A percentile compares a stretch with the other conserved stretches of the same genome.
Evolutionary conservation across 768 basidiomycete species (phyloP).

Genomic region (Kwoniella sp.): DNA sequence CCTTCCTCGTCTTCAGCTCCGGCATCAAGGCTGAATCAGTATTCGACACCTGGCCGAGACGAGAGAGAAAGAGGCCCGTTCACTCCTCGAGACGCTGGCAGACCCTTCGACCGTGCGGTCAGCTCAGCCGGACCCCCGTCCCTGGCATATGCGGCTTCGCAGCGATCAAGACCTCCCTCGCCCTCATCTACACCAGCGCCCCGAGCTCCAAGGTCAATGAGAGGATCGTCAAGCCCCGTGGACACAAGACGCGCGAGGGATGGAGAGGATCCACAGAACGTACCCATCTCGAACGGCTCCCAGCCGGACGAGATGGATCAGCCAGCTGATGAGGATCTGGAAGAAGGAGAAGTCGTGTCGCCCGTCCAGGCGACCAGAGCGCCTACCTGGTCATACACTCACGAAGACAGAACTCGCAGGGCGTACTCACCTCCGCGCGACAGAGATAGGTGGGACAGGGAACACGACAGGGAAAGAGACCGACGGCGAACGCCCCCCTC

Average conservation of each 20-base stretch:
- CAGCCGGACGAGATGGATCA: slow-evolving; percentile 16
- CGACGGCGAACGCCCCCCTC: slow-evolving; percentile 6
- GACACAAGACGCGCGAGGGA: slow-evolving; percentile 8
- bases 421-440: slow-evolving; percentile 9
- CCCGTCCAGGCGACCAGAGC: slow-evolving; percentile 21
- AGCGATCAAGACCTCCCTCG: slow-evolving; percentile 2
- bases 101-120: slow-evolving; percentile 12
- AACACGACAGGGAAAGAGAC: slow-evolving; percentile 12
- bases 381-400: slow-evolving; percentile 16
- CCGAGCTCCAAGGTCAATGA: slow-evolving; percentile 22
- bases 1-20: slow-evolving; percentile 6
- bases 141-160: not conserved
- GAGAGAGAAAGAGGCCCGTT: slow-evolving; percentile 4
- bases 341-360: slow-evolving; percentile 46
- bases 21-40: not conserved
- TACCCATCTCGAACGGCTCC: slow-evolving; percentile 9
- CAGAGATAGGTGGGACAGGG: slow-evolving; percentile 22
- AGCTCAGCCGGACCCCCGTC: slow-evolving; percentile 17
- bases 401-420: slow-evolving; percentile 14
- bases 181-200: slow-evolving; percentile 16
- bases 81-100: slow-evolving; percentile 3
- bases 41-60: slow-evolving; percentile 4
- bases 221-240: slow-evolving; percentile 35
- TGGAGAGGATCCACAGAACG: not conserved
- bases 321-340: slow-evolving; percentile 32